A percentile compares a stretch with the other conserved stretches of the same genome.
Evolutionary conservation across 768 basidiomycete genomes (phyloP).

Genomic region (Panaeolus papilionaceus): DNA sequence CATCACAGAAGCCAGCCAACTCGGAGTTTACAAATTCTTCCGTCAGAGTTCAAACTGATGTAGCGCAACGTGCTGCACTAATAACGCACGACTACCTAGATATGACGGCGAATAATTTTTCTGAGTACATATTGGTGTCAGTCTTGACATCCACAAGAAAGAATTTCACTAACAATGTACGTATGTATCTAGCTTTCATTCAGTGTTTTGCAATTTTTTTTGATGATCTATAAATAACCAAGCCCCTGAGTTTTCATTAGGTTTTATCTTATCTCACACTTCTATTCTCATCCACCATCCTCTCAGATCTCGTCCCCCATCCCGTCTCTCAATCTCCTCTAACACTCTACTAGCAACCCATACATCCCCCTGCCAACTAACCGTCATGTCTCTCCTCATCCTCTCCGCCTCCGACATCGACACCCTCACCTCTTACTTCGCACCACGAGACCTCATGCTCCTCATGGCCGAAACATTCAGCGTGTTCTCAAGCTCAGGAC

Average conservation of each 20-base stretch:
- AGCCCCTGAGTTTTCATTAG: background rate
- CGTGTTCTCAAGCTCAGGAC: conserved; percentile 37
- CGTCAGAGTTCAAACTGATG: no score
- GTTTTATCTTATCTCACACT: conserved; percentile 1
- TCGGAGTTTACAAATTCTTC: no score
- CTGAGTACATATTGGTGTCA: no score
- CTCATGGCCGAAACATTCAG: conserved; percentile 67
- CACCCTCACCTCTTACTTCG: conserved; percentile 49
- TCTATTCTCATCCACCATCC: background rate
- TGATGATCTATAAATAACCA: background rate
- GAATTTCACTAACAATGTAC: background rate
- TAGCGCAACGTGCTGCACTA: no score
- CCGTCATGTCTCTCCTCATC: conserved; percentile 57
- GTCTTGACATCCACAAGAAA: no score
- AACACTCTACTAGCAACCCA: background rate
- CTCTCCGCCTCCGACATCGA: conserved; percentile 69
- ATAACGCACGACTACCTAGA: no score
- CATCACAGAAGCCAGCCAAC: no score
- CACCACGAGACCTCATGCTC: conserved; percentile 50
- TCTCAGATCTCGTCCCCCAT: background rate
- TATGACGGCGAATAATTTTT: no score
- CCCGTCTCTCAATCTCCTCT: background rate
- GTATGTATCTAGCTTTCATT: no score
- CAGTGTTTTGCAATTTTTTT: background rate
- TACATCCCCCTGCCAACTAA: background rate